Evolutionary conservation across 2,329 filamentous ascomycete species (phyloP), one percentile per base, ranked within the genome.

Genomic region (Claviceps lovelessii): DNA sequence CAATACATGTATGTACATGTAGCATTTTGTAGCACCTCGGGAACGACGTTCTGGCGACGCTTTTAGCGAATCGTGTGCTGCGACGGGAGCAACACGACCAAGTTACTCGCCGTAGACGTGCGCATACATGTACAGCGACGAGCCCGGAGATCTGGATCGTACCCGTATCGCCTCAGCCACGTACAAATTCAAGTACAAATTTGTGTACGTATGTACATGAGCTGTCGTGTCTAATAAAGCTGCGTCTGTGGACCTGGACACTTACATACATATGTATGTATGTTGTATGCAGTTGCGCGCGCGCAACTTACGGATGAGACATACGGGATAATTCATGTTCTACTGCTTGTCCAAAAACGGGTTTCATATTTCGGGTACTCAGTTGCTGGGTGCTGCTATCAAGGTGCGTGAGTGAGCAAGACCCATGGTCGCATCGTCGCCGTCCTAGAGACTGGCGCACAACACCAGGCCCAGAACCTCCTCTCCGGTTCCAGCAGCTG

Each of bases 401-500:
- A 37, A 37, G 35, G 35, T 45, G 45, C 23, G 28, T 13, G 23
- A 23, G 28, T 13, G 23, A 23, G 19, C 44, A 28, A 46, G 44
- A 28, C 44, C 7, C 10, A 48, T 49, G 17, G 47, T 35, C 47
- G 47, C 47, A 48, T 48, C 46, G 31, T 11, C 31, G 19, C 10
- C 35, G 35, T 37, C 10, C 35, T 37, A 10, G 35, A 37, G 10
- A 10, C 45, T 15, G 45, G 28, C 28, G 42, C 19, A 45, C 19
- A 45, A 45, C 19, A 23, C 42, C 41, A 23, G 41, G 41, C 19
- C 5, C 9, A 13, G 13, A 37, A 28, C 8, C 6, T 19, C 13
- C 13, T 31, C n/a, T 56, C 54, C 45, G 54, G 56, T 58, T 60
- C 59, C 56, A 58, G 55, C 56, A 54, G 52, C 54, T 52, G 55